Percentiles rank a stretch among this genome's conserved stretches.
Evolutionary conservation across 192 early-diverging fungal genomes (phyloP).

Genomic region (Neocallimastix lanati): DNA sequence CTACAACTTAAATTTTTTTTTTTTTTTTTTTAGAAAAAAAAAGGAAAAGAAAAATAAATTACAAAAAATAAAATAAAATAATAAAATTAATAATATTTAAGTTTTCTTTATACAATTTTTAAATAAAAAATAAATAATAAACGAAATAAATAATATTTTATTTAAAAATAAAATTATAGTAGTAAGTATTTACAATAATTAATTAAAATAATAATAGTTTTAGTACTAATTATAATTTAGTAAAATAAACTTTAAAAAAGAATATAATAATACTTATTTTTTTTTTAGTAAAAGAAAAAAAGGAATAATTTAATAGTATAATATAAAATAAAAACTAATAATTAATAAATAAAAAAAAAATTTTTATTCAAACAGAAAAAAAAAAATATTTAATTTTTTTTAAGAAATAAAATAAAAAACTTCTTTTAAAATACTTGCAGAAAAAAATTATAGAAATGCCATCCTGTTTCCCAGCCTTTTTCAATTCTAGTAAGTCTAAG

Average conservation of each 20-base stretch:
- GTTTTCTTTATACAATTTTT: too few species aligned
- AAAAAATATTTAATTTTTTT: too few species aligned
- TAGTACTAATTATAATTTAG: neutral
- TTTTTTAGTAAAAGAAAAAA: neutral
- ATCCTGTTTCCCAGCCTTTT: neutral
- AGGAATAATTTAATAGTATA: too few species aligned
- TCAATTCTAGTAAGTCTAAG: neutral
- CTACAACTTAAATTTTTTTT: neutral
- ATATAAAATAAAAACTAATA: too few species aligned
- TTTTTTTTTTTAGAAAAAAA: too few species aligned
- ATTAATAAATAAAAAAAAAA: too few species aligned
- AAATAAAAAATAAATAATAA: neutral
- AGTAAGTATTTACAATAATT: too few species aligned
- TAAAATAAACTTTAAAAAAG: neutral
- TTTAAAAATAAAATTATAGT: neutral
- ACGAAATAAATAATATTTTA: neutral
- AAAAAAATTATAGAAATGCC: neutral
- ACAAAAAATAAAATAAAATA: neutral
- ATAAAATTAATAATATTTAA: neutral
- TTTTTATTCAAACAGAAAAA: too few species aligned
- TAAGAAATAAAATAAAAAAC: too few species aligned
- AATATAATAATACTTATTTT: neutral
- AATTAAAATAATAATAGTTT: neutral
- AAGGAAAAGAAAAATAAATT: neutral
- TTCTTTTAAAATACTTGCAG: too few species aligned